phyloP scores from a whole-genome alignment of 164 flowering plant genomes.

The Protea cynaroides region DNA sequence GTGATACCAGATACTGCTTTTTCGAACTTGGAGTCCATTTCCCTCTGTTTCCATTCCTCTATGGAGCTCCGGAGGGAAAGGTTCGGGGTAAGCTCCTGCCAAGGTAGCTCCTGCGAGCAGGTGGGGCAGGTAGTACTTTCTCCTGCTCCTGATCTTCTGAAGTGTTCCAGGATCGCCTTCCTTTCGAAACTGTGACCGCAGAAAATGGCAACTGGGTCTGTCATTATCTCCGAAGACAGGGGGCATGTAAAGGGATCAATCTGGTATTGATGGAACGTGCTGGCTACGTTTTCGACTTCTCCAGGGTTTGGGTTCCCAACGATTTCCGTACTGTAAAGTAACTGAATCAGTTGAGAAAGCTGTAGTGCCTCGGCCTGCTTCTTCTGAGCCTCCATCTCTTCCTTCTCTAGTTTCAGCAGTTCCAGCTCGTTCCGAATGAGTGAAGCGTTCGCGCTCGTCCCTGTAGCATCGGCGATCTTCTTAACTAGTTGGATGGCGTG shows the following conservation, averaged over 20 bases:
- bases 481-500: slow-evolving; percentile 10
- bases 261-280: slow-evolving; percentile 1
- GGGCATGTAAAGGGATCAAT: slow-evolving; percentile 14
- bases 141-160: slow-evolving; percentile 5
- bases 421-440: slow-evolving; percentile 8
- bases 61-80: slow-evolving; percentile 15
- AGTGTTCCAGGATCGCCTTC: slow-evolving; percentile 16
- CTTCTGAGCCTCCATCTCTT: slow-evolving; percentile 21
- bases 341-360: slow-evolving; percentile 19
- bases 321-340: slow-evolving; percentile 14
- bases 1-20: slow-evolving; percentile 7
- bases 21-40: slow-evolving; percentile 13
- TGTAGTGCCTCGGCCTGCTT: slow-evolving; percentile 19
- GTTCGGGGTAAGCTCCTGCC: slow-evolving; percentile 15
- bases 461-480: slow-evolving; percentile 20
- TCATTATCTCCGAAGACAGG: slow-evolving; percentile 12
- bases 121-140: slow-evolving; percentile 17
- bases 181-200: slow-evolving; percentile 26
- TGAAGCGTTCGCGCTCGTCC: slow-evolving; percentile 3
- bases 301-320: not conserved
- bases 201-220: slow-evolving; percentile 19
- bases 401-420: slow-evolving; percentile 20
- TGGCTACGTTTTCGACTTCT: not conserved
- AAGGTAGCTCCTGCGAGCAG: slow-evolving; percentile 17
- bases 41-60: slow-evolving; percentile 19